Evolutionary conservation across 2,329 filamentous ascomycete genomes (phyloP).

Genomic region (Triangularia setosa): DNA sequence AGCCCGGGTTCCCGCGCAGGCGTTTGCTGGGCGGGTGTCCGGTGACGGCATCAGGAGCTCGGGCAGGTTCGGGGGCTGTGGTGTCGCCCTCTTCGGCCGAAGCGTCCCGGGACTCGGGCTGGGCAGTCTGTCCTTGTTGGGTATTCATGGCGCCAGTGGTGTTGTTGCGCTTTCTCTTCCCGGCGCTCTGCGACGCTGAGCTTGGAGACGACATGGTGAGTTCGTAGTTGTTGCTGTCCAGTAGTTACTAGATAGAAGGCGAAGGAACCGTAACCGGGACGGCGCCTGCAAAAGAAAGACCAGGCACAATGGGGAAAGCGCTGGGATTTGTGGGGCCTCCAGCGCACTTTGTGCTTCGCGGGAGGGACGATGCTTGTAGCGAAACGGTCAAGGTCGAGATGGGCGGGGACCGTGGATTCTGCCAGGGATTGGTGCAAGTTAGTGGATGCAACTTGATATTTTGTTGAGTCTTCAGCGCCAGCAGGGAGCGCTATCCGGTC

Average conservation of each 20-base stretch:
- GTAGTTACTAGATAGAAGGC: neutral
- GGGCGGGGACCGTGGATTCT: neutral
- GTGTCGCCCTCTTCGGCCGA: slow-evolving; percentile 79
- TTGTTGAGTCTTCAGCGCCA: no score
- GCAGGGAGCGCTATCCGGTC: no score
- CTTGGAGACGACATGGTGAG: slow-evolving; percentile 57
- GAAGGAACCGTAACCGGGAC: slow-evolving; percentile 4
- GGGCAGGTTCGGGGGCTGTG: slow-evolving; percentile 57
- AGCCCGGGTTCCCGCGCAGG: slow-evolving; percentile 63
- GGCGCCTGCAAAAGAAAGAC: slow-evolving; percentile 1
- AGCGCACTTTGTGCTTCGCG: neutral
- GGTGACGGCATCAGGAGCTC: slow-evolving; percentile 37
- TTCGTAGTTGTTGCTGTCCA: slow-evolving; percentile 4
- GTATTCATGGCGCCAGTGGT: slow-evolving; percentile 35
- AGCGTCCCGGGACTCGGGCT: slow-evolving; percentile 75
- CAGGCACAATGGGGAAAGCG: slow-evolving; percentile 4
- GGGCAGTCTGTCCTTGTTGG: slow-evolving; percentile 51
- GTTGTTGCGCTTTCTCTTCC: slow-evolving; percentile 78
- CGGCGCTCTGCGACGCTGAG: slow-evolving; percentile 45
- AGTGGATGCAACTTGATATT: neutral
- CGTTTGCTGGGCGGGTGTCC: slow-evolving; percentile 67
- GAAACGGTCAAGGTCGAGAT: neutral
- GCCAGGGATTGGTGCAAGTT: neutral
- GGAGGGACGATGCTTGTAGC: neutral
- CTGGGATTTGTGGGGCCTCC: slow-evolving; percentile 8